These are phyloP conservation scores for Huntiella abstrusa DNA, from an alignment of 2,329 filamentous ascomycete genomes.

Conservation along the genomic window DNA sequence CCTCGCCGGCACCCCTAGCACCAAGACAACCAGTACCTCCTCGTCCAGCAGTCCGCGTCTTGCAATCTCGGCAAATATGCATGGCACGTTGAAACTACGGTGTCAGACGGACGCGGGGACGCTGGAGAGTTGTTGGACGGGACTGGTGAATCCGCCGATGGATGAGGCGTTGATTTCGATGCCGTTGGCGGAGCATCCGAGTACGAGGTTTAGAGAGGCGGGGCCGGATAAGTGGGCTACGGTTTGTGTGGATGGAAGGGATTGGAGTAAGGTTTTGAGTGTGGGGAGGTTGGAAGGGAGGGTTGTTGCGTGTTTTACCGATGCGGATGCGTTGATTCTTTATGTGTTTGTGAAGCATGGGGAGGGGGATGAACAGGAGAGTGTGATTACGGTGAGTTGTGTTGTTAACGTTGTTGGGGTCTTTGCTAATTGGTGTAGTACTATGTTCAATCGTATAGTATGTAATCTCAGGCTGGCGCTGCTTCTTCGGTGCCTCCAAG, in stretches of 20 bases:
- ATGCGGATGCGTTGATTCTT: conserved; percentile 62
- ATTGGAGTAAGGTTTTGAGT: conserved; percentile 88
- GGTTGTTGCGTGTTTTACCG: conserved; percentile 79
- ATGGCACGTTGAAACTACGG: conserved; percentile 63
- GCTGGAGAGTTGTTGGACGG: conserved; percentile 72
- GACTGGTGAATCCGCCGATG: conserved; percentile 69
- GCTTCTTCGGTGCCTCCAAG: conserved; percentile 44
- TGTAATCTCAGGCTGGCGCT: background rate
- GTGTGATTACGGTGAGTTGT: conserved; percentile 51
- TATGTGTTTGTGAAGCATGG: conserved; percentile 65
- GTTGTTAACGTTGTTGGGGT: background rate
- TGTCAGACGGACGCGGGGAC: conserved; percentile 69
- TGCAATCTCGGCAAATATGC: conserved; percentile 85
- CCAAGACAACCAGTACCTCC: conserved; percentile 10
- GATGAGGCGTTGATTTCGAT: conserved; percentile 59
- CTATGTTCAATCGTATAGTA: conserved; percentile 26
- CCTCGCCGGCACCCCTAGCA: conserved; percentile 35
- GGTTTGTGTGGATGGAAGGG: conserved; percentile 77
- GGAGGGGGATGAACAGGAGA: conserved; percentile 45
- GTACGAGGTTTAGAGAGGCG: conserved; percentile 55
- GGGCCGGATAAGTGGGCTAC: conserved; percentile 74
- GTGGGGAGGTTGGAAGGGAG: conserved; percentile 75
- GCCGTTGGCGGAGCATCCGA: conserved; percentile 61
- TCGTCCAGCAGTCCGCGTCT: conserved; percentile 24
- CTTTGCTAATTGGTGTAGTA: conserved; percentile 17